Conservation (phyloP, 148 eudicot species). For the Polygonum aviculare region DNA sequence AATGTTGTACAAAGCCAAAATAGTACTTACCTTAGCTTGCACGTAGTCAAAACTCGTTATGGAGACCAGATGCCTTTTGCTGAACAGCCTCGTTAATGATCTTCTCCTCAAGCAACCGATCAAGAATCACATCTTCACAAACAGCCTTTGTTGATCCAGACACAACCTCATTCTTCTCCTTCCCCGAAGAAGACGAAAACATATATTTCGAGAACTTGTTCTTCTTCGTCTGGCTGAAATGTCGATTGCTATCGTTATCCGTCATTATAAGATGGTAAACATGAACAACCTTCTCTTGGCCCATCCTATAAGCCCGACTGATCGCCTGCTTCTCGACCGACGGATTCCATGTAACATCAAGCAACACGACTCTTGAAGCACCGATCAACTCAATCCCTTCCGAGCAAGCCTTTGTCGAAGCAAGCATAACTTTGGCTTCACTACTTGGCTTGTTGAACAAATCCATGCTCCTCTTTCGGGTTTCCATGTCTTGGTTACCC, state of each 20-base stretch:
- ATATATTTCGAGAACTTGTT: constrained; percentile 50
- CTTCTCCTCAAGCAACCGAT: constrained; percentile 13
- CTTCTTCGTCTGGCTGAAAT: constrained; percentile 34
- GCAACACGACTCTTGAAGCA: constrained; percentile 70
- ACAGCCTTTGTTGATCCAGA: constrained; percentile 7
- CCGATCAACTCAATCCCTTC: constrained; percentile 80
- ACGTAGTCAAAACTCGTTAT: background rate
- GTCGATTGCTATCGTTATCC: constrained; percentile 47
- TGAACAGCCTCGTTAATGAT: background rate
- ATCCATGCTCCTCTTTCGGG: constrained; percentile 35
- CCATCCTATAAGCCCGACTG: constrained; percentile 72
- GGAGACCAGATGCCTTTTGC: background rate
- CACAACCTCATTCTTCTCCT: constrained; percentile 18
- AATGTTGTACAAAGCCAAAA: background rate
- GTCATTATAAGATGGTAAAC: constrained; percentile 50
- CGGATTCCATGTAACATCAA: constrained; percentile 84
- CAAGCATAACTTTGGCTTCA: constrained; percentile 50
- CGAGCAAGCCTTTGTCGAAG: constrained; percentile 62
- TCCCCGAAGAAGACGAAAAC: constrained; percentile 21
- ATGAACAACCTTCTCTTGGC: constrained; percentile 52
- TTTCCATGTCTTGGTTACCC: constrained; percentile 33
- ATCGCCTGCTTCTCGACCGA: constrained; percentile 76
- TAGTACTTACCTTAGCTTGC: background rate
- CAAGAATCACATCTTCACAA: constrained; percentile 45
- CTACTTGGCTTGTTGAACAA: constrained; percentile 49